A percentile compares a stretch with the other conserved stretches of the same genome.
phyloP scores from a whole-genome alignment of 2,329 filamentous ascomycete genomes.

The Bipolaris bicolor region DNA sequence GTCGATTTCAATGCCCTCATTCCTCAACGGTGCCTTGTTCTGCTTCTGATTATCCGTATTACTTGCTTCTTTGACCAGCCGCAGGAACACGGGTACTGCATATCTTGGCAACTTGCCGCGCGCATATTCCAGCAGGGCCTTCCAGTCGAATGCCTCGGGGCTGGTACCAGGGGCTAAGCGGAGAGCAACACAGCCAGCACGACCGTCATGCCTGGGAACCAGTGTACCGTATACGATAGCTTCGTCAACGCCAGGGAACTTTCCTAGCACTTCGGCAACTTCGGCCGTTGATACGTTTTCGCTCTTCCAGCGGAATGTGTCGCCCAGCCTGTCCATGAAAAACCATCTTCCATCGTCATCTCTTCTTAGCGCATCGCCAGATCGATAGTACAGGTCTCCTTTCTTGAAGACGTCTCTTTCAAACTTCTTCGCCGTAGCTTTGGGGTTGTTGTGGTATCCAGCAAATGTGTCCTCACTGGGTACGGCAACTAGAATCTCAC shows the following conservation, averaged over 20 bases:
- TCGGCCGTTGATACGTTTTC: conserved; percentile 57
- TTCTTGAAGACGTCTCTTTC: conserved; percentile 52
- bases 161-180: conserved; percentile 56
- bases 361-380: conserved; percentile 53
- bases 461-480: conserved; percentile 55
- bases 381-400: conserved; percentile 55
- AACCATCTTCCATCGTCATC: conserved; percentile 54
- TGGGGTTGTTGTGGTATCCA: conserved; percentile 71
- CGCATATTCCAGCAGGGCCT: conserved; percentile 29
- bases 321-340: conserved; percentile 55
- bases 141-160: conserved; percentile 33
- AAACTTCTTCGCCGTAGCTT: conserved; percentile 66
- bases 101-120: conserved; percentile 65
- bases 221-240: conserved; percentile 56
- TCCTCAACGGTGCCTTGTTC: conserved; percentile 72
- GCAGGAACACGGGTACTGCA: conserved; percentile 74
- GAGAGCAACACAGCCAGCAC: conserved; percentile 62
- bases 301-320: conserved; percentile 57
- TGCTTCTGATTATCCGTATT: conserved; percentile 79
- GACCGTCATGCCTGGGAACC: conserved; percentile 55
- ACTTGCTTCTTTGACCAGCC: conserved; percentile 62
- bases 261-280: conserved; percentile 53
- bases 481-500: conserved; percentile 73
- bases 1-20: conserved; percentile 67
- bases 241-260: conserved; percentile 50